Percentiles rank a stretch among this genome's conserved stretches.
phyloP scores from a whole-genome alignment of 1,284 basidiomycete genomes.

The Termitomyces sp. region DNA sequence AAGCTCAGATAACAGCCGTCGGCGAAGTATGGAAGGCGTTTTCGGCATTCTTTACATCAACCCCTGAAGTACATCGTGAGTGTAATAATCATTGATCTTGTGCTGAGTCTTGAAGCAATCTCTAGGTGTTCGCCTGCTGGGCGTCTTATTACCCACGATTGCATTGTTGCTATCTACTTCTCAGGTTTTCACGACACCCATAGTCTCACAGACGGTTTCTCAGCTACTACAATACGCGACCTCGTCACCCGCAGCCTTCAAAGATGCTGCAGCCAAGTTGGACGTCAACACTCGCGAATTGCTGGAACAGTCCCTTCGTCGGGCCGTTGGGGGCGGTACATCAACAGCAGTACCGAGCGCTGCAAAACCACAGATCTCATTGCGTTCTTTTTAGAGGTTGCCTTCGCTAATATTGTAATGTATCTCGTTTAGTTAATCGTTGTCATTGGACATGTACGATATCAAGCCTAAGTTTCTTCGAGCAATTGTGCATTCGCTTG shows the following conservation, averaged over 20 bases:
- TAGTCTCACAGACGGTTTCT: conserved; percentile 63
- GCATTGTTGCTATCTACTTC: conserved; percentile 67
- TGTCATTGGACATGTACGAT: neutral
- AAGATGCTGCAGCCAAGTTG: conserved; percentile 76
- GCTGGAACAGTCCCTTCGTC: conserved; percentile 78
- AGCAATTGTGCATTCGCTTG: neutral
- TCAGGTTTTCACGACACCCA: conserved; percentile 37
- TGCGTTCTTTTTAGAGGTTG: conserved; percentile 56
- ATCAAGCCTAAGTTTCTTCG: neutral
- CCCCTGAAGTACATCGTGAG: conserved; percentile 64
- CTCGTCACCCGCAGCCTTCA: conserved; percentile 74
- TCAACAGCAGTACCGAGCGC: conserved; percentile 30
- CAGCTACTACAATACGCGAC: conserved; percentile 79
- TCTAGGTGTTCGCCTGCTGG: conserved; percentile 64
- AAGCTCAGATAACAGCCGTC: conserved; percentile 55
- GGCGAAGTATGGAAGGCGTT: conserved; percentile 84
- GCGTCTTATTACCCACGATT: conserved; percentile 77
- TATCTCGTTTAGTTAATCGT: neutral
- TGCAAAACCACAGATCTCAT: conserved; percentile 73
- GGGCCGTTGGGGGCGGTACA: conserved; percentile 54
- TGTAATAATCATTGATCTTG: conserved; percentile 11
- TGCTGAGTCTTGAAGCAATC: neutral
- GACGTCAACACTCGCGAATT: conserved; percentile 54
- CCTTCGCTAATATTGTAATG: neutral
- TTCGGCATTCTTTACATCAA: conserved; percentile 54